Evolutionary conservation across 2,329 filamentous ascomycete genomes (phyloP), one percentile per base, ranked within the genome.

Genomic region (Penicillium sp.): DNA sequence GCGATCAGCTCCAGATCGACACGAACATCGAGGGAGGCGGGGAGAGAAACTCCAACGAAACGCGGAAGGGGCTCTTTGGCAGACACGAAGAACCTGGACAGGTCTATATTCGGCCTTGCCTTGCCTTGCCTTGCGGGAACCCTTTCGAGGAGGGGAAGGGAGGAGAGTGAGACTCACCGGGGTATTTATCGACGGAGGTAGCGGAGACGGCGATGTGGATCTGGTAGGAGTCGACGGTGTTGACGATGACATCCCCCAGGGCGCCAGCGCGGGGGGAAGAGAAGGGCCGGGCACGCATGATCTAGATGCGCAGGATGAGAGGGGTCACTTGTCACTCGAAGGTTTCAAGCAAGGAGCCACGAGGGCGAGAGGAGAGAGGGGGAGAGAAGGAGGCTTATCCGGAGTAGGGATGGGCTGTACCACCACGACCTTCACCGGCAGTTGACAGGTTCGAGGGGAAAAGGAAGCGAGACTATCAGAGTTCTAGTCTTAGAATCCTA

Each of bases 141-240:
- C 37, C 26, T 40, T 39, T 37, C 27, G 24, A 41, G 23, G 17
- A 21, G 18, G 32, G 40, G 21, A 29, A 18, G 18, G 20, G 27
- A 37, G 37, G 37, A 30, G 24, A 40, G 37, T 12, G 37, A 51
- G 39, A 60, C 67, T 49, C 52, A 74, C 72, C 72, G 61, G 72
- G 72, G 56, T 75, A 75, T 61, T 75, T 75, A 63, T 75, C 67
- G 49, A 61, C 62, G 42, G 63, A 66, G 50, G 60, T 60, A 45
- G 60, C 62, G 27, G 62, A 49, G 41, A 68, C 53, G 4, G 56
- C 49, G 30, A 75, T 53, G 32, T 55, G 60, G 55, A 73, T 70
- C 24, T 68, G 62, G 51, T 61, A 68, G 46, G 58, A 48, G 52
- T 67, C 64, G 34, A 66, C 54, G 15, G 59, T 44, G 50, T 59